Conservation (phyloP, 345 rosid species). For the Acer saccharum region DNA sequence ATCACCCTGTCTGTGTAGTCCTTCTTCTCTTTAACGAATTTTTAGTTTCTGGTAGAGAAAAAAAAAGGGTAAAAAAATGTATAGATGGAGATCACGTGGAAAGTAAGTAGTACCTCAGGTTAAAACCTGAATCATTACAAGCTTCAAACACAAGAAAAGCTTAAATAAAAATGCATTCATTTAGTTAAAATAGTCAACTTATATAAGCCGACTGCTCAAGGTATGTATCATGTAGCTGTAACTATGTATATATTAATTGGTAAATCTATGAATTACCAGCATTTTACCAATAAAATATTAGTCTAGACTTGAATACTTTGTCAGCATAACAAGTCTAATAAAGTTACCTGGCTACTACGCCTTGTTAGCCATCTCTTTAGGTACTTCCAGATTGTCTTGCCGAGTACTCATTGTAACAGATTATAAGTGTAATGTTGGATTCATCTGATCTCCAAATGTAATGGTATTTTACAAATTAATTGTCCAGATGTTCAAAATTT, state of each 20-base stretch:
- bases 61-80: neutral
- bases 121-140: neutral
- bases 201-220: neutral
- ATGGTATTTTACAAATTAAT: neutral
- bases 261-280: neutral
- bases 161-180: neutral
- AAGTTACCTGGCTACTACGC: neutral
- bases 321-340: neutral
- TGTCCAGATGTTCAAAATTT: neutral
- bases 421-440: neutral
- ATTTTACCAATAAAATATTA: neutral
- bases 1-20: neutral
- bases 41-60: neutral
- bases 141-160: neutral
- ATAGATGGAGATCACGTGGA: neutral
- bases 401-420: neutral
- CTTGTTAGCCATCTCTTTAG: neutral
- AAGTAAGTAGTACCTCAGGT: constrained; percentile 4
- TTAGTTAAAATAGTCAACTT: neutral
- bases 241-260: neutral
- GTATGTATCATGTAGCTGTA: neutral
- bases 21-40: neutral
- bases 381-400: neutral
- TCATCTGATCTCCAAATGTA: neutral
- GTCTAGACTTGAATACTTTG: constrained; percentile 1